Conservation (phyloP, 2,329 filamentous ascomycete species). For the Leptographium galeiforme region DNA sequence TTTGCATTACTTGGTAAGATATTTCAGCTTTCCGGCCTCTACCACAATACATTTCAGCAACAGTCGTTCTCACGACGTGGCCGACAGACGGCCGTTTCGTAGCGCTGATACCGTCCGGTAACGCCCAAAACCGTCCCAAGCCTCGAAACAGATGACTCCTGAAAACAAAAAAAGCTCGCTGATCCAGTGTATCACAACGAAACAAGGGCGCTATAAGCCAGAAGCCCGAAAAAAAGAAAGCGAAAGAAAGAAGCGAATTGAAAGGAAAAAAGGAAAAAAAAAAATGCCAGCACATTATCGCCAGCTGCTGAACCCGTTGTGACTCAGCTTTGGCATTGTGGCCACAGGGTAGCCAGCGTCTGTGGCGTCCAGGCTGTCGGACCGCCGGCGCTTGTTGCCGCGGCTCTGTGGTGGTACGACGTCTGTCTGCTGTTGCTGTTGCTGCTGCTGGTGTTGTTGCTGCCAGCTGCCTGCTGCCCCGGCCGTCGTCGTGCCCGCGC, state of each 20-base stretch:
- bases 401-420: not conserved
- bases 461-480: not conserved
- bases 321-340: slow-evolving; percentile 11
- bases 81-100: not conserved
- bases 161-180: not conserved
- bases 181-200: not conserved
- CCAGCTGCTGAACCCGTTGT: slow-evolving; percentile 12
- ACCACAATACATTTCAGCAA: too few species aligned
- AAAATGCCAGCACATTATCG: slow-evolving; percentile 3
- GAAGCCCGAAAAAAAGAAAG: not conserved
- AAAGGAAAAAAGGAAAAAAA: not conserved
- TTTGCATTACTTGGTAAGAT: too few species aligned
- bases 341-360: slow-evolving; percentile 10
- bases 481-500: not conserved
- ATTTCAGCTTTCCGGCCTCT: too few species aligned
- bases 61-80: not conserved
- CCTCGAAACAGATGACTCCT: not conserved
- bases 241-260: not conserved
- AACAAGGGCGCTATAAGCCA: not conserved
- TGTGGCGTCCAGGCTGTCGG: slow-evolving; percentile 17
- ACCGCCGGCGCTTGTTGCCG: slow-evolving; percentile 20
- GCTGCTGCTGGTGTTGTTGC: not conserved
- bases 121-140: not conserved
- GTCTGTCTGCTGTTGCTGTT: not conserved
- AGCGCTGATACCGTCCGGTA: not conserved